A percentile compares a stretch with the other conserved stretches of the same genome.
These are phyloP conservation scores for Priceomyces haplophilus DNA, from an alignment of 805 yeast species.

Conservation along the genomic window DNA sequence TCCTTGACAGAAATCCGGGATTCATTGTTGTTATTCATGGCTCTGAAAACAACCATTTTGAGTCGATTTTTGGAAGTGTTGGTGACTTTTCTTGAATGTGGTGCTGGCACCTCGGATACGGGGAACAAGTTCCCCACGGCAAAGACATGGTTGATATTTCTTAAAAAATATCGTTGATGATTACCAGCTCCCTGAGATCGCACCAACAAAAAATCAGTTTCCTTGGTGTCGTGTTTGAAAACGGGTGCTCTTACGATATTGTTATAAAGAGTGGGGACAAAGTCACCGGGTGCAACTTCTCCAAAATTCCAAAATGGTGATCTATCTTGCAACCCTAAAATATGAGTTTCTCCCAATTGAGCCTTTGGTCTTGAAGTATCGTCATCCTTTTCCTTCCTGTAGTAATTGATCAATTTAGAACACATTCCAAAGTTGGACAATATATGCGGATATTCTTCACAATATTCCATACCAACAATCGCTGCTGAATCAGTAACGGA, in stretches of 20 bases:
- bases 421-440: conserved; percentile 95
- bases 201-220: conserved; percentile 79
- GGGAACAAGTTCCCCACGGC: conserved; percentile 93
- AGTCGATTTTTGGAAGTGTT: conserved; percentile 86
- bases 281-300: conserved; percentile 88
- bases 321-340: conserved; percentile 91
- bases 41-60: conserved; percentile 90
- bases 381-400: conserved; percentile 76
- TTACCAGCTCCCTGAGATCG: conserved; percentile 79
- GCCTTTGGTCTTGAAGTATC: conserved; percentile 86
- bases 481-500: conserved; percentile 82
- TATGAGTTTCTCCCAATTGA: conserved; percentile 91
- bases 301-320: conserved; percentile 99
- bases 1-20: conserved; percentile 81
- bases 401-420: conserved; percentile 86
- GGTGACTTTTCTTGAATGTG: conserved; percentile 93
- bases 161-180: conserved; percentile 64
- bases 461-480: conserved; percentile 77
- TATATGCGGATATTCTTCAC: conserved; percentile 83
- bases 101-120: conserved; percentile 94
- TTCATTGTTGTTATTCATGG: conserved; percentile 69
- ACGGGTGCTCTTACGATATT: conserved; percentile 91
- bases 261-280: conserved; percentile 91
- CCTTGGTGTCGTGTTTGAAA: conserved; percentile 74
- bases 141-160: conserved; percentile 69